Conservation (phyloP, 495 filamentous ascomycete species). For the Podospora fimiseda region DNA sequence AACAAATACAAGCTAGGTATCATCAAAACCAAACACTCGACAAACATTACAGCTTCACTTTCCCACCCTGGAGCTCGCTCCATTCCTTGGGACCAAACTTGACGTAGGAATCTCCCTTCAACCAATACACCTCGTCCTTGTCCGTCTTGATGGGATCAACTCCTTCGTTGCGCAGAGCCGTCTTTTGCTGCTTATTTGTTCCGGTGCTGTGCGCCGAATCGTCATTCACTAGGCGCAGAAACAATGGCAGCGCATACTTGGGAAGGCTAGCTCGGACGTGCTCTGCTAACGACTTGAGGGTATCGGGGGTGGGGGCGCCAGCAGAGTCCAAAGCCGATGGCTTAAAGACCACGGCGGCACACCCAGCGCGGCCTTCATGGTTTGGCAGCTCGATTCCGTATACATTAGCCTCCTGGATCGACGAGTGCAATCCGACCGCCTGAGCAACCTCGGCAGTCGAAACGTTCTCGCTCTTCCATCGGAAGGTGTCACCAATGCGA, state of each 20-base stretch:
- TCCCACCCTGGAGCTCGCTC: slow-evolving; percentile 57
- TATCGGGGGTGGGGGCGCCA: slow-evolving; percentile 29
- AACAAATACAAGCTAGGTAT: background rate
- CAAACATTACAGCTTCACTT: slow-evolving; percentile 56
- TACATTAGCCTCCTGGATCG: slow-evolving; percentile 74
- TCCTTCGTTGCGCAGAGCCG: slow-evolving; percentile 61
- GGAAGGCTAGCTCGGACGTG: slow-evolving; percentile 56
- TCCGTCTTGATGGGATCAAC: slow-evolving; percentile 59
- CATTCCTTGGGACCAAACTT: slow-evolving; percentile 62
- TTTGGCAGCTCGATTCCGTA: slow-evolving; percentile 78
- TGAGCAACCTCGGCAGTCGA: slow-evolving; percentile 78
- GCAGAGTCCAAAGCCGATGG: slow-evolving; percentile 8
- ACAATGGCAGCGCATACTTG: slow-evolving; percentile 70
- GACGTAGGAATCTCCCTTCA: slow-evolving; percentile 60
- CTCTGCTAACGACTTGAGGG: slow-evolving; percentile 52
- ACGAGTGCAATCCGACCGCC: slow-evolving; percentile 59
- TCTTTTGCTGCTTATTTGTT: slow-evolving; percentile 84
- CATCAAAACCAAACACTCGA: background rate
- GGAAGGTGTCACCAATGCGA: slow-evolving; percentile 88
- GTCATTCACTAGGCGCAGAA: slow-evolving; percentile 58
- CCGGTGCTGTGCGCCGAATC: slow-evolving; percentile 59
- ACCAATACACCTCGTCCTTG: slow-evolving; percentile 57
- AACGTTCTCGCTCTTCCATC: slow-evolving; percentile 95
- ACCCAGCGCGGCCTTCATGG: slow-evolving; percentile 84
- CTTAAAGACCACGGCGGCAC: slow-evolving; percentile 61